Evolutionary conservation across 495 filamentous ascomycete genomes (phyloP).

Genomic region (Talaromyces borbonicus): DNA sequence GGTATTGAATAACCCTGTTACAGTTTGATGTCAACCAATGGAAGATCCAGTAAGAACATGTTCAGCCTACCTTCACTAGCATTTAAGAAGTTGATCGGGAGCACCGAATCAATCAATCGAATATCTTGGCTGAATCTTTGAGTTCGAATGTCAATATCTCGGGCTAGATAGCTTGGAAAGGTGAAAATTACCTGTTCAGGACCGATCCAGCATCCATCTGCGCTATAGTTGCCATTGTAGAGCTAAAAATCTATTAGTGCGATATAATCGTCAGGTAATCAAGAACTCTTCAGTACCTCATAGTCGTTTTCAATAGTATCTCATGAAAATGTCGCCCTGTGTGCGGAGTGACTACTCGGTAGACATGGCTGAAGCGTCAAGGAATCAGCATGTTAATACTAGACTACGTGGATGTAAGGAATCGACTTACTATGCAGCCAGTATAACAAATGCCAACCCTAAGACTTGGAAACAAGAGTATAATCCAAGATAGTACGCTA

Average conservation of each 20-base stretch:
- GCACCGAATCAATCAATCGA: background rate
- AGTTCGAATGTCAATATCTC: background rate
- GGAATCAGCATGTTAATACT: constrained; percentile 16
- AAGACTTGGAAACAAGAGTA: constrained; percentile 15
- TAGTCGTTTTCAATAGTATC: constrained; percentile 36
- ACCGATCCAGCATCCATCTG: constrained; percentile 18
- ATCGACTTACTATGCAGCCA: constrained; percentile 10
- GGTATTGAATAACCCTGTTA: background rate
- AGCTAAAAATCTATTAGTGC: constrained; percentile 13
- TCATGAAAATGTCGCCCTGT: constrained; percentile 27
- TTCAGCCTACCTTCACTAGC: background rate
- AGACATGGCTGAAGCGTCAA: constrained; percentile 18
- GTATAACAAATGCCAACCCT: background rate
- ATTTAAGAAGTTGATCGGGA: background rate
- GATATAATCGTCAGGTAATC: constrained; percentile 19
- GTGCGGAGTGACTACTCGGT: background rate
- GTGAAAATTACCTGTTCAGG: background rate
- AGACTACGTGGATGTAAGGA: constrained; percentile 14
- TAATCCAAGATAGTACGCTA: constrained; percentile 27
- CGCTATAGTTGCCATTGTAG: constrained; percentile 8
- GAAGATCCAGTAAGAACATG: background rate
- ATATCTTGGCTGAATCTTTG: background rate
- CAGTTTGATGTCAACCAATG: background rate
- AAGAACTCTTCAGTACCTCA: constrained; percentile 21
- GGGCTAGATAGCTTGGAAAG: constrained; percentile 10